Conservation (phyloP, 108 stramenopile species). For the Nitzschia palea region DNA sequence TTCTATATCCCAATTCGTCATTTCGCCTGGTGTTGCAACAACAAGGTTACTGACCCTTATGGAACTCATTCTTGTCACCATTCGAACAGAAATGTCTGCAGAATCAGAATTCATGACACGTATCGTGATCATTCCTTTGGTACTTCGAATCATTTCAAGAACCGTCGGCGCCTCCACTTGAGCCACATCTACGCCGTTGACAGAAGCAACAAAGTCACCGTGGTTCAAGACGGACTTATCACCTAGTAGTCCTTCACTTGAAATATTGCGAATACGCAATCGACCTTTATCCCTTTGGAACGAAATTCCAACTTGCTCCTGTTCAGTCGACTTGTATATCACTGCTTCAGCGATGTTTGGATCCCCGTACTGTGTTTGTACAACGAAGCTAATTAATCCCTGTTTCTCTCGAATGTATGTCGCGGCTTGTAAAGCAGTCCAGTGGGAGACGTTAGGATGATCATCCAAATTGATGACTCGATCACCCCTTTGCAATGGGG, state of each 20-base stretch:
- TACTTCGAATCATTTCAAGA: background rate
- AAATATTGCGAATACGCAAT: background rate
- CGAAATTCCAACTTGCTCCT: background rate
- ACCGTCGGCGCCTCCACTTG: background rate
- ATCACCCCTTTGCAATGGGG: background rate
- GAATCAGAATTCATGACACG: background rate
- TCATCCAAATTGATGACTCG: background rate
- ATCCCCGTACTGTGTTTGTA: background rate
- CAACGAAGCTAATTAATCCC: background rate
- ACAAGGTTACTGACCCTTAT: background rate
- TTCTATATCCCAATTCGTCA: background rate
- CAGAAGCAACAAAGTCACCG: background rate
- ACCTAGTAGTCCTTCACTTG: background rate
- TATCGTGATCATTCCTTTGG: background rate
- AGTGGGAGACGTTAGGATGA: background rate
- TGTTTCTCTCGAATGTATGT: background rate
- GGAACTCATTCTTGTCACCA: background rate
- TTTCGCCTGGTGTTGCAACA: background rate
- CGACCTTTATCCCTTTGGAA: background rate
- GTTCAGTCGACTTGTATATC: background rate
- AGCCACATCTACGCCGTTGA: background rate
- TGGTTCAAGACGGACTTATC: background rate
- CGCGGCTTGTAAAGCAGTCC: background rate
- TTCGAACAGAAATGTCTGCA: background rate
- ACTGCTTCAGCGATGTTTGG: background rate